These are phyloP conservation scores for Monilinia polystroma DNA, from an alignment of 2,329 filamentous ascomycete species.

Conservation along the genomic window DNA sequence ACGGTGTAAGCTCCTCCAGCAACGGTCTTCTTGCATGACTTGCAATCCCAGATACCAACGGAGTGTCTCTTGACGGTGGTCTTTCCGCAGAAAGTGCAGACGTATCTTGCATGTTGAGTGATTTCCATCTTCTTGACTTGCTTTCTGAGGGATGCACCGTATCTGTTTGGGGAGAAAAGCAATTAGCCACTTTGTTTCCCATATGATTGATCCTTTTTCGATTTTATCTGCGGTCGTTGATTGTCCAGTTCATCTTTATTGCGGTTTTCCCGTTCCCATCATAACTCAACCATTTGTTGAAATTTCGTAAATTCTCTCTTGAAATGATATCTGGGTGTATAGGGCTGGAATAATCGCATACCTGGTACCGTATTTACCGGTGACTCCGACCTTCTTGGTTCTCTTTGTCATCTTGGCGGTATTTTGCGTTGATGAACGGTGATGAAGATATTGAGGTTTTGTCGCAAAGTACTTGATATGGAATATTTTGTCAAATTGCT, in stretches of 20 bases:
- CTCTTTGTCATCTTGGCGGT: constrained; percentile 84
- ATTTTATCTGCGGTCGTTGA: background rate
- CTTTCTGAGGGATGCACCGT: constrained; percentile 99
- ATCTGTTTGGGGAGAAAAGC: constrained; percentile 53
- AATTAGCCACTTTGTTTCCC: constrained; percentile 28
- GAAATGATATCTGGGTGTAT: background rate
- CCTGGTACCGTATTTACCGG: constrained; percentile 97
- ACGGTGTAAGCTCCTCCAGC: constrained; percentile 94
- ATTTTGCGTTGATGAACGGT: constrained; percentile 38
- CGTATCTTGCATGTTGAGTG: constrained; percentile 95
- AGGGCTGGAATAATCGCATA: constrained; percentile 52
- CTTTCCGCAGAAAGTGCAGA: constrained; percentile 99
- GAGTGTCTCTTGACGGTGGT: constrained; percentile 85
- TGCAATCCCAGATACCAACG: constrained; percentile 97
- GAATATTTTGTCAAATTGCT: constrained; percentile 27
- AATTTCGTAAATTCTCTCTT: constrained; percentile 10
- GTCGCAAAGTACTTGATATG: constrained; percentile 27
- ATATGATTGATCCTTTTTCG: background rate
- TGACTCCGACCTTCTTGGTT: constrained; percentile 98
- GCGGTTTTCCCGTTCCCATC: background rate
- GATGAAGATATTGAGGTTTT: constrained; percentile 27
- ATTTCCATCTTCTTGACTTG: constrained; percentile 99
- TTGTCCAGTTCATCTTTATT: background rate
- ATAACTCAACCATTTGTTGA: background rate
- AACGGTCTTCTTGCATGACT: constrained; percentile 88